Evolutionary conservation across 768 basidiomycete species (phyloP).

Genomic region (Podaxis pistillaris): DNA sequence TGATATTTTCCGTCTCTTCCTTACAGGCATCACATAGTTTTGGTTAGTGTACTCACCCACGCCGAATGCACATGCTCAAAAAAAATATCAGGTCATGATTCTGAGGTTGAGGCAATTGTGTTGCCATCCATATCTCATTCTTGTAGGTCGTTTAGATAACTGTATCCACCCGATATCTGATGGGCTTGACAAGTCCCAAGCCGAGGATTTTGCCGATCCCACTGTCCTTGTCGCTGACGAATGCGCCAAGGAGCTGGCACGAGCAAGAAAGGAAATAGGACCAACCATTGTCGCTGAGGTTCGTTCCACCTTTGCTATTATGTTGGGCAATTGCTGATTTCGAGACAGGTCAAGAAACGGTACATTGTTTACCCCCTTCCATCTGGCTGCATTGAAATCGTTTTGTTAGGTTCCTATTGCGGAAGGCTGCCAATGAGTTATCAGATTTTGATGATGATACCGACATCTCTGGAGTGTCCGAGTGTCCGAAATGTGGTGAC

Average conservation of each 20-base stretch:
- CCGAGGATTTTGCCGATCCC: conserved; percentile 48
- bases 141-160: conserved; percentile 38
- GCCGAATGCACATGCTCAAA: neutral
- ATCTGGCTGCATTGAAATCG: neutral
- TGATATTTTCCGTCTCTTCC: neutral
- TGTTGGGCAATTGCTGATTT: neutral
- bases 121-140: conserved; percentile 68
- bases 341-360: conserved; percentile 16
- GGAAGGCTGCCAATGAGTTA: conserved; percentile 42
- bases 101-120: conserved; percentile 74
- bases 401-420: conserved; percentile 40
- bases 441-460: conserved; percentile 47
- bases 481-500: conserved; percentile 69
- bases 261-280: conserved; percentile 51
- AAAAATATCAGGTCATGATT: conserved; percentile 55
- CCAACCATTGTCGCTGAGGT: conserved; percentile 40
- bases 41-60: conserved; percentile 30
- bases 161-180: neutral
- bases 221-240: conserved; percentile 45
- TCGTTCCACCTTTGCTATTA: conserved; percentile 2
- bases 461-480: conserved; percentile 37
- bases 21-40: conserved; percentile 44
- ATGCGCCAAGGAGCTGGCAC: conserved; percentile 53
- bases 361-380: neutral
- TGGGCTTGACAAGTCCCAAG: conserved; percentile 9